Conservation (phyloP, 768 basidiomycete species). For the Neoboletus brunneissimus region DNA sequence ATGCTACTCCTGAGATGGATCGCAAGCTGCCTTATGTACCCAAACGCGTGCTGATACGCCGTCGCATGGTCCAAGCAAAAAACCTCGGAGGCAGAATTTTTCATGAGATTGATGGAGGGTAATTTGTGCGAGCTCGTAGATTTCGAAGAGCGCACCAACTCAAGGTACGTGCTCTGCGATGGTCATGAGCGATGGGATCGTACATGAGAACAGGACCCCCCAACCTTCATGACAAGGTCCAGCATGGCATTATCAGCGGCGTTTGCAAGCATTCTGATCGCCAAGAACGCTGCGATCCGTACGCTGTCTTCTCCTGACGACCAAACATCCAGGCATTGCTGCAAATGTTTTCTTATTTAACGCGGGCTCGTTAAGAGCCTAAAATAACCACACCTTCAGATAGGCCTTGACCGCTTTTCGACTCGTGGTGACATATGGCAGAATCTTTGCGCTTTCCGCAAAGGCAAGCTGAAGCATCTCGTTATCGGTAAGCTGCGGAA, state of each 20-base stretch:
- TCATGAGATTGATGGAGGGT: slow-evolving; percentile 93
- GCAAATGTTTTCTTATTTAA: not conserved
- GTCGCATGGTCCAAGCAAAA: slow-evolving; percentile 73
- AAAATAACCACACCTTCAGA: slow-evolving; percentile 65
- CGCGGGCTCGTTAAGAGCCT: not conserved
- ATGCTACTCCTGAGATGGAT: slow-evolving; percentile 89
- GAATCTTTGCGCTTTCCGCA: slow-evolving; percentile 80
- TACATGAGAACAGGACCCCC: not conserved
- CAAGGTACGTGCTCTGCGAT: slow-evolving; percentile 78
- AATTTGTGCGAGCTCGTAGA: slow-evolving; percentile 84
- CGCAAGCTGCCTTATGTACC: slow-evolving; percentile 92
- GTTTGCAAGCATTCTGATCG: slow-evolving; percentile 75
- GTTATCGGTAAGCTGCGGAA: slow-evolving; percentile 70
- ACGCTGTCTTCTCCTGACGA: slow-evolving; percentile 75
- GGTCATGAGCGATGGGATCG: not conserved
- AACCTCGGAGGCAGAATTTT: slow-evolving; percentile 92
- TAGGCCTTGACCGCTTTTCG: slow-evolving; percentile 84
- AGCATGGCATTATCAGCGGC: slow-evolving; percentile 76
- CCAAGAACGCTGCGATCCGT: slow-evolving; percentile 82
- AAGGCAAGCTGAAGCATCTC: slow-evolving; percentile 69
- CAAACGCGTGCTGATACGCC: slow-evolving; percentile 93
- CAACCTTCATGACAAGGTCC: slow-evolving; percentile 84
- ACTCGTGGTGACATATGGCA: slow-evolving; percentile 84
- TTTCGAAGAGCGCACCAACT: slow-evolving; percentile 80
- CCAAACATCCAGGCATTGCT: slow-evolving; percentile 88